Evolutionary conservation across 306 rosid species (phyloP).

Genomic region (Potentilla sterilis): DNA sequence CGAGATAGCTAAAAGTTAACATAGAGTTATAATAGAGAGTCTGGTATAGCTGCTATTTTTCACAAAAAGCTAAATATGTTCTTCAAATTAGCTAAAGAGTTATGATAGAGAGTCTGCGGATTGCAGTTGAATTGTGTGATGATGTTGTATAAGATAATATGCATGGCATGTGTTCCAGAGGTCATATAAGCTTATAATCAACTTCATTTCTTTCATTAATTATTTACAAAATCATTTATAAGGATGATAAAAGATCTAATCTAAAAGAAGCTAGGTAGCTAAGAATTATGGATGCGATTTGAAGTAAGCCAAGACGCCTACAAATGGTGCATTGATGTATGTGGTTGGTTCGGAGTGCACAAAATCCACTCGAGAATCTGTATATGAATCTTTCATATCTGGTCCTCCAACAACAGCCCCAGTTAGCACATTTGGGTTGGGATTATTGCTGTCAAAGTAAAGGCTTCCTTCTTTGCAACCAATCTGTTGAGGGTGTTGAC

Average conservation of each 20-base stretch:
- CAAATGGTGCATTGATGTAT: constrained; percentile 63
- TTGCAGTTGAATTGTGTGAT: too few species aligned
- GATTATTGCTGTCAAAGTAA: constrained; percentile 31
- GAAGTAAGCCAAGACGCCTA: constrained; percentile 60
- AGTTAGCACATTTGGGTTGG: constrained; percentile 43
- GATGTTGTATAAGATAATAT: too few species aligned
- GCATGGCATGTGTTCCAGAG: too few species aligned
- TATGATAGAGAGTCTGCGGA: too few species aligned
- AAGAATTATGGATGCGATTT: constrained; percentile 30
- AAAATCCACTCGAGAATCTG: constrained; percentile 51
- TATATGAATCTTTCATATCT: constrained; percentile 36
- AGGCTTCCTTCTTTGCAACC: constrained; percentile 39
- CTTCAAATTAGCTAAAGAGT: too few species aligned
- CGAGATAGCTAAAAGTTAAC: too few species aligned
- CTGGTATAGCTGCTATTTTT: too few species aligned
- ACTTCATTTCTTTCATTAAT: not conserved
- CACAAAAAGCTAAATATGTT: too few species aligned
- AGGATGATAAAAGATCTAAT: not conserved
- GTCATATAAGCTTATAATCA: not conserved
- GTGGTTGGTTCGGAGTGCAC: constrained; percentile 58
- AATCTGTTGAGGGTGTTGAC: constrained; percentile 15
- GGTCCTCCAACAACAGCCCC: constrained; percentile 71
- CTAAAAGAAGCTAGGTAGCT: not conserved
- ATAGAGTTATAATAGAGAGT: too few species aligned
- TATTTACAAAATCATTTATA: not conserved